These are phyloP conservation scores for Stephania cephalantha DNA, from an alignment of 164 flowering plant genomes.

Conservation along the genomic window DNA sequence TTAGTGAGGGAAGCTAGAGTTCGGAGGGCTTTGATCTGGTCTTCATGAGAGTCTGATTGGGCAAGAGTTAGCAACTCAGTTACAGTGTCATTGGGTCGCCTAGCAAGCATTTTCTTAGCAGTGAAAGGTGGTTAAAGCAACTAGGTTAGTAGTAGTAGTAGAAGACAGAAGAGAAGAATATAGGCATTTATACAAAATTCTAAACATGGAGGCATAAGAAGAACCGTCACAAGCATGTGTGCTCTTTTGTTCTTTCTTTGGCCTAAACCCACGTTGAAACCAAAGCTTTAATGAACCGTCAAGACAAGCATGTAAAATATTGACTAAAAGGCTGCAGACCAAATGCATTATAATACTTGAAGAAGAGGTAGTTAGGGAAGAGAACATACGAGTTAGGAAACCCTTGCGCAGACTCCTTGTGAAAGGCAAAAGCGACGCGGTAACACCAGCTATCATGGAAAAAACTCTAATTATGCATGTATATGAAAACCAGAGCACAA, in stretches of 20 bases:
- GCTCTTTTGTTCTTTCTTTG: background rate
- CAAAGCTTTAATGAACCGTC: background rate
- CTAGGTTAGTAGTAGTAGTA: background rate
- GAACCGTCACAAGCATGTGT: background rate
- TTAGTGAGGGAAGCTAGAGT: conserved; percentile 42
- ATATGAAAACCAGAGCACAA: background rate
- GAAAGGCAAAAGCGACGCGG: too few species aligned
- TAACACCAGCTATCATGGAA: background rate
- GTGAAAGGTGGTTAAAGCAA: background rate
- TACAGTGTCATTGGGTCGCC: conserved; percentile 5
- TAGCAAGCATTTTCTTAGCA: conserved; percentile 7
- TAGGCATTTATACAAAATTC: background rate
- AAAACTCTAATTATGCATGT: background rate
- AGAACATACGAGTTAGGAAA: background rate
- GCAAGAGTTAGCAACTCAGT: conserved; percentile 12
- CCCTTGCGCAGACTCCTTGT: background rate
- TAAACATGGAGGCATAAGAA: conserved; percentile 10
- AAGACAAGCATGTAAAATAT: background rate
- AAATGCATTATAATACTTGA: background rate
- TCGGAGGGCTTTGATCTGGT: conserved; percentile 35
- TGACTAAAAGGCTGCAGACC: background rate
- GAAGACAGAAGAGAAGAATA: background rate
- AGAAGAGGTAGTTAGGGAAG: background rate
- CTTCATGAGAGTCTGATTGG: conserved; percentile 29
- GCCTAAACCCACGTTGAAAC: background rate